Evolutionary conservation across 257 asterid species (phyloP).

Genomic region (Jasminum sambac): DNA sequence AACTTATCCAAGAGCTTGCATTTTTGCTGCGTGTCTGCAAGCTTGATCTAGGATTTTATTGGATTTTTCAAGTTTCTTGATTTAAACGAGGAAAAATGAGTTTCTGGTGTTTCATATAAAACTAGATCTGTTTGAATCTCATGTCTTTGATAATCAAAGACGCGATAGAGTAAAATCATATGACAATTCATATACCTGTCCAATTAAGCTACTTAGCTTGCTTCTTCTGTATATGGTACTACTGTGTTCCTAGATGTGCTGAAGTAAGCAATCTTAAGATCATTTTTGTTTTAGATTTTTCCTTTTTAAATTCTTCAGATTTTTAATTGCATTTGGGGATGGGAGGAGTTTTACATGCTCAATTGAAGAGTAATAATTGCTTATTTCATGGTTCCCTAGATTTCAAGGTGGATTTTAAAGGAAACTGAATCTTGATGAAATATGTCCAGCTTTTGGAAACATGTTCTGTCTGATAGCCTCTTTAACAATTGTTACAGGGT

Average conservation of each 20-base stretch:
- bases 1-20: neutral
- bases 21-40: neutral
- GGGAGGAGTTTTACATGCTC: neutral
- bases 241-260: neutral
- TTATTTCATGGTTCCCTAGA: neutral
- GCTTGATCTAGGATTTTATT: neutral
- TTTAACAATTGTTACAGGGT: constrained; percentile 26
- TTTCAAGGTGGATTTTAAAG: neutral
- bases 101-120: neutral
- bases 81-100: neutral
- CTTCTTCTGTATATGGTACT: neutral
- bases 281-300: neutral
- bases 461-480: neutral
- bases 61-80: neutral
- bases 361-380: neutral
- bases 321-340: neutral
- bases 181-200: neutral
- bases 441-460: neutral
- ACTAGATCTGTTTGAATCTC: neutral
- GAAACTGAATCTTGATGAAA: neutral
- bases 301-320: neutral
- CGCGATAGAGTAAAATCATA: neutral
- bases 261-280: neutral
- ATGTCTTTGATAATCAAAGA: neutral
- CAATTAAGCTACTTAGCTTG: neutral